Evolutionary conservation across 2,329 filamentous ascomycete genomes (phyloP).

Genomic region (Gnomoniopsis smithogilvyi): DNA sequence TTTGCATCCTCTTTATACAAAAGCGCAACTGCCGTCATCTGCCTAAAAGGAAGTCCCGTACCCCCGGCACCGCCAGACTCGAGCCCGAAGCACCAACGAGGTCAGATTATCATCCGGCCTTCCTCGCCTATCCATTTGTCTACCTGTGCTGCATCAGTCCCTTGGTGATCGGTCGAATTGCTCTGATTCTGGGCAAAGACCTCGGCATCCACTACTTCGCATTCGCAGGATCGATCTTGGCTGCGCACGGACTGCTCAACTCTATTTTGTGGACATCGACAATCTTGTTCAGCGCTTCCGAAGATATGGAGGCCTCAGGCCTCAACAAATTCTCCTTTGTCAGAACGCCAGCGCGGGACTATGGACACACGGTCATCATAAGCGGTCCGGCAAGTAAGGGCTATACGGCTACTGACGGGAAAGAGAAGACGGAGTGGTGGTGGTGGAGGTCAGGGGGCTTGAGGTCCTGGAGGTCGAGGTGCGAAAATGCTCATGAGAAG

Average conservation of each 20-base stretch:
- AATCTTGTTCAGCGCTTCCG: conserved; percentile 17
- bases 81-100: neutral
- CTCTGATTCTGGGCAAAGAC: conserved; percentile 5
- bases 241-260: conserved; percentile 19
- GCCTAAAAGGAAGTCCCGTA: neutral
- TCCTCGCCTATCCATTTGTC: conserved; percentile 20
- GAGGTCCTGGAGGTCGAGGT: neutral
- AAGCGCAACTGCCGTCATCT: conserved; percentile 14
- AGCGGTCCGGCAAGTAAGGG: neutral
- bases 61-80: neutral
- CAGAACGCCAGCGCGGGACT: conserved; percentile 11
- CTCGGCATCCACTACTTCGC: conserved; percentile 12
- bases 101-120: conserved; percentile 21
- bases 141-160: conserved; percentile 19
- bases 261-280: conserved; percentile 20
- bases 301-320: conserved; percentile 17
- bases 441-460: conserved; percentile 5
- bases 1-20: conserved; percentile 16
- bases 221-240: conserved; percentile 15
- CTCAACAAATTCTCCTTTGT: conserved; percentile 19
- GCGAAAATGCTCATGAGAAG: neutral
- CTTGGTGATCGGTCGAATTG: conserved; percentile 14
- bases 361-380: neutral
- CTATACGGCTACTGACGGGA: neutral
- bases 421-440: conserved; percentile 4